phyloP scores from a whole-genome alignment of 441 rosid species.

The Eugenia klotzschiana region DNA sequence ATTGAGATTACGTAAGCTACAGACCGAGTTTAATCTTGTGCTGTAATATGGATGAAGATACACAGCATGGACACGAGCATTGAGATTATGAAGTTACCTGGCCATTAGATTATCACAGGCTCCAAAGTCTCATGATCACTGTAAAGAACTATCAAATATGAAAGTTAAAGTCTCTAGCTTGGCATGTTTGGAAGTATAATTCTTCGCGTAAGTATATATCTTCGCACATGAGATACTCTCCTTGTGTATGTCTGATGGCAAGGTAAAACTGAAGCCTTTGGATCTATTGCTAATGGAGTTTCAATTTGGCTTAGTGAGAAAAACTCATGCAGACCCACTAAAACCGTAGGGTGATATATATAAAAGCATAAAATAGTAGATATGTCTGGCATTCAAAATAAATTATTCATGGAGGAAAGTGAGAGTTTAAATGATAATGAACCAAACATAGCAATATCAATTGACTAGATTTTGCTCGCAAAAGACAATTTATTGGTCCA shows the following conservation, averaged over 20 bases:
- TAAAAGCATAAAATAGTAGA: background rate
- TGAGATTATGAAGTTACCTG: background rate
- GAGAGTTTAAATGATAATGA: background rate
- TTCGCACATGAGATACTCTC: background rate
- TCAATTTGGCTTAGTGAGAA: background rate
- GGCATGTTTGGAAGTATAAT: background rate
- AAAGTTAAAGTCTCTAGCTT: background rate
- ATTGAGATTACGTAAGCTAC: background rate
- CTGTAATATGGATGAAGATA: background rate
- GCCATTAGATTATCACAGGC: background rate
- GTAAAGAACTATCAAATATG: background rate
- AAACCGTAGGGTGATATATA: background rate
- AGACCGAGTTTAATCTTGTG: background rate
- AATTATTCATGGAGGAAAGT: background rate
- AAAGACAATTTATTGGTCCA: no score
- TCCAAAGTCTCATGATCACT: background rate
- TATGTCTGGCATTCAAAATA: background rate
- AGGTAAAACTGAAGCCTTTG: background rate
- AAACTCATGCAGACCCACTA: background rate
- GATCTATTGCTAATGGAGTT: background rate
- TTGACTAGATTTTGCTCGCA: no score
- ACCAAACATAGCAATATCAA: background rate
- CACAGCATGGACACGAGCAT: background rate
- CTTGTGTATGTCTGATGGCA: background rate
- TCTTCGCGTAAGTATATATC: background rate